Evolutionary conservation across 108 stramenopile species (phyloP).

Genomic region (Cyclotella choctawhatcheeana): DNA sequence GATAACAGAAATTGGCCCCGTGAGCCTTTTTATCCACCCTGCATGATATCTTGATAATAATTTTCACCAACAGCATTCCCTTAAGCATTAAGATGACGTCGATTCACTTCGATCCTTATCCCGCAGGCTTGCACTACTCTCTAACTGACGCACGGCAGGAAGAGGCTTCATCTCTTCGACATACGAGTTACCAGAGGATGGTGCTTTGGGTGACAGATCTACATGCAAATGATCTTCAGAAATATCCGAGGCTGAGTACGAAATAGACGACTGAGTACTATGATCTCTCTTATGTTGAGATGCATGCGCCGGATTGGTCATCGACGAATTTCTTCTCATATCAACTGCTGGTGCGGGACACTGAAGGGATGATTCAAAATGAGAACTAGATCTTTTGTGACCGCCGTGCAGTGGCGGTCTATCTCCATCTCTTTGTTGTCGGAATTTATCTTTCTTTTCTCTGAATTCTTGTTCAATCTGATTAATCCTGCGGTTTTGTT

Average conservation of each 20-base stretch:
- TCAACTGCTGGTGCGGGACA: constrained; percentile 16
- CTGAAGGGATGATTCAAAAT: constrained; percentile 34
- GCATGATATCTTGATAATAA: no score
- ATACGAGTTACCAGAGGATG: constrained; percentile 1
- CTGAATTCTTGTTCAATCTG: constrained; percentile 72
- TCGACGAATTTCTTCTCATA: constrained; percentile 30
- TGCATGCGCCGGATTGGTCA: not conserved
- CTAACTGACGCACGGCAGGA: constrained; percentile 3
- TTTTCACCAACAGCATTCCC: not conserved
- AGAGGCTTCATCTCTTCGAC: constrained; percentile 10
- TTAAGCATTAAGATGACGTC: constrained; percentile 24
- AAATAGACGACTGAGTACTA: constrained; percentile 12
- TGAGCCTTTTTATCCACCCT: no score
- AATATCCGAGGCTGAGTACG: constrained; percentile 17
- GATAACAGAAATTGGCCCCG: not conserved
- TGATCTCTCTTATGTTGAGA: constrained; percentile 21
- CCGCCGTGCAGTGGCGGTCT: constrained; percentile 40
- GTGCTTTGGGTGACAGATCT: constrained; percentile 12
- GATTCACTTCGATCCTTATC: constrained; percentile 26
- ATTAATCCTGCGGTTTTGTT: constrained; percentile 77
- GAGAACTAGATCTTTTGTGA: constrained; percentile 53
- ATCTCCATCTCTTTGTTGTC: constrained; percentile 26
- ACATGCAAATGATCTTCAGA: constrained; percentile 14
- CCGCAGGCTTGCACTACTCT: constrained; percentile 11
- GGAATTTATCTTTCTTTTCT: constrained; percentile 43